A percentile compares a stretch with the other conserved stretches of the same genome.
phyloP scores from a whole-genome alignment of 768 basidiomycete species.

The Mycena olivaceomarginata region DNA sequence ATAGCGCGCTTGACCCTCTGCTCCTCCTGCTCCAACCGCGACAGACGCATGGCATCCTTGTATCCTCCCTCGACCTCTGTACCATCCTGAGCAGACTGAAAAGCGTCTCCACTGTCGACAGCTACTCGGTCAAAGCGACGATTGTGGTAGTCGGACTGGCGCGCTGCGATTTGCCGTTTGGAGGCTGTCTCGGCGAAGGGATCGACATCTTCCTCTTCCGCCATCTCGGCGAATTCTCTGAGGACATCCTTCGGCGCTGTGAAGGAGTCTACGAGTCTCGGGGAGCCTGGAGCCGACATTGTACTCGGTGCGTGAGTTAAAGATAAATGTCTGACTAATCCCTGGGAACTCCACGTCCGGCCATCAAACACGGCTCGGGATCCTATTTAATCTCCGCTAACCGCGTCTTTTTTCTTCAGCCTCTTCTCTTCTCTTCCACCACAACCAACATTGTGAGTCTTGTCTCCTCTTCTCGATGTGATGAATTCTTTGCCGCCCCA shows the following conservation, averaged over 20 bases:
- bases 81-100: conserved; percentile 80
- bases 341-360: conserved; percentile 16
- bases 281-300: conserved; percentile 77
- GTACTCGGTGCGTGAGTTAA: conserved; percentile 41
- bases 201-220: conserved; percentile 94
- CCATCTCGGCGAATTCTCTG: conserved; percentile 94
- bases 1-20: conserved; percentile 87
- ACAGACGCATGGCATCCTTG: conserved; percentile 96
- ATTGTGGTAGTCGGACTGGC: conserved; percentile 97
- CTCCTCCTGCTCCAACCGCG: conserved; percentile 96
- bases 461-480: conserved; percentile 50
- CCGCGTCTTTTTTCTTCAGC: conserved; percentile 20
- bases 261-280: conserved; percentile 91
- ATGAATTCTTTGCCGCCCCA: conserved; percentile 88
- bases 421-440: conserved; percentile 13
- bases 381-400: conserved; percentile 30
- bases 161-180: conserved; percentile 93
- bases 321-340: conserved; percentile 18
- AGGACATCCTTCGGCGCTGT: conserved; percentile 96
- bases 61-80: conserved; percentile 90
- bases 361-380: neutral
- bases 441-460: conserved; percentile 54
- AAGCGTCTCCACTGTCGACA: conserved; percentile 88
- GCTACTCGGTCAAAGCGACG: conserved; percentile 92
- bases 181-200: conserved; percentile 95